These are phyloP conservation scores for Colletotrichum acutatum DNA, from an alignment of 2,329 filamentous ascomycete species.

Conservation along the genomic window DNA sequence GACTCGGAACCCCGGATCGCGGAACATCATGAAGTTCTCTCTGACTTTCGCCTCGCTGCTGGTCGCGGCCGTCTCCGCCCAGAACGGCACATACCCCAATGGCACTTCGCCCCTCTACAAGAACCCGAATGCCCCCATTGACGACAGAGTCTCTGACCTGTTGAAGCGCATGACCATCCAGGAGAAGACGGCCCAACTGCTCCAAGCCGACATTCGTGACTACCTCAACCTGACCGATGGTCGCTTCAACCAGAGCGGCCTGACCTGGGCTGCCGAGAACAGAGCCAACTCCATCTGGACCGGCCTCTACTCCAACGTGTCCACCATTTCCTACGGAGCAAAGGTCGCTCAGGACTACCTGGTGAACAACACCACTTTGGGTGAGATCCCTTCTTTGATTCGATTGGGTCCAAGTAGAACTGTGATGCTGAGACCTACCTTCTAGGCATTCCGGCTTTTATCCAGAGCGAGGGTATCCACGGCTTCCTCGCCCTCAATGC, in stretches of 20 bases:
- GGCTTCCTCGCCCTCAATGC: slow-evolving; percentile 78
- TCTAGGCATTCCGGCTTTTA: slow-evolving; percentile 76
- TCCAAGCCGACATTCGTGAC: slow-evolving; percentile 77
- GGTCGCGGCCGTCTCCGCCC: slow-evolving; percentile 40
- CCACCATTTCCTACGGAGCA: slow-evolving; percentile 71
- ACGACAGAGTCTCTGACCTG: slow-evolving; percentile 74
- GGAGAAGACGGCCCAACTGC: slow-evolving; percentile 77
- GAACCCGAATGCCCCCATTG: slow-evolving; percentile 69
- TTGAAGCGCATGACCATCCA: slow-evolving; percentile 78
- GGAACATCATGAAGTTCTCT: slow-evolving; percentile 44
- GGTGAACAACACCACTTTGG: slow-evolving; percentile 55
- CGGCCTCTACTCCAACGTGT: slow-evolving; percentile 72
- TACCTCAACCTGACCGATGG: slow-evolving; percentile 78
- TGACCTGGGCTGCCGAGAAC: slow-evolving; percentile 73
- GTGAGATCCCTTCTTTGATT: slow-evolving; percentile 35
- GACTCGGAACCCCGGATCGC: neutral
- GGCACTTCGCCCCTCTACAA: slow-evolving; percentile 64
- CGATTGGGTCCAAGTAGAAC: neutral
- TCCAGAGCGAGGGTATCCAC: slow-evolving; percentile 81
- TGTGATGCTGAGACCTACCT: slow-evolving; percentile 56
- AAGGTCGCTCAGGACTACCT: slow-evolving; percentile 77
- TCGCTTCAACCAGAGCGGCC: slow-evolving; percentile 73
- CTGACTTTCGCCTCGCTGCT: slow-evolving; percentile 40
- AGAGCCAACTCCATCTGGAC: slow-evolving; percentile 79
- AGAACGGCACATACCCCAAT: slow-evolving; percentile 36